Base-by-base conservation (phyloP, 2,329 filamentous ascomycete species). In the Ceratocystis variospora region DNA sequence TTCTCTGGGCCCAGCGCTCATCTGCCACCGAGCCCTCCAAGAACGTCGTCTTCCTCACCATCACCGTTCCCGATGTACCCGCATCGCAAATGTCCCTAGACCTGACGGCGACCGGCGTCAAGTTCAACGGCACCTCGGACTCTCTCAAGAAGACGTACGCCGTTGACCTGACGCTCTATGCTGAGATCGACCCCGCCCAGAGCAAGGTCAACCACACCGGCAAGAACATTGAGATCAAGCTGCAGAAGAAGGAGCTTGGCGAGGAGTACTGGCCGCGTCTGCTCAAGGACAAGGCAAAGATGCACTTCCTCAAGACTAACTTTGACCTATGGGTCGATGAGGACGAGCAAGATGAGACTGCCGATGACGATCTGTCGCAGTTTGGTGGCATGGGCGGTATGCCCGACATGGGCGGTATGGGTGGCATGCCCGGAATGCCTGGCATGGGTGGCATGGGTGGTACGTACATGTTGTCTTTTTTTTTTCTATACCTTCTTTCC, bases 271-370 rank as follows among this genome's bases (percentile, higher is more conserved):
- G 94, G 94, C 92, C 92, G 70, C 86, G 94, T 70, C 83, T 99
- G 73, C 83, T 96, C 75, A 96, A 96, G 86, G 89, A 93, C 68
- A 77, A 80, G 71, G 87, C 90, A 83, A 96, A 90, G 81, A 79
- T 89, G 66, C 94, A 97, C 80, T 99, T 91, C 84, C 79, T 99
- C 74, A 96, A 96, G 87, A 97, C 94, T 70, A 88, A 99, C 80
- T 99, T 99, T 73, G 92, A 96, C 81, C 96, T 96, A 88, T 96
- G 92, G 92, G 89, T 96, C 73, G 92, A 96, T 72, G 90, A 96
- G 84, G 92, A 99, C 75, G 94, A 99, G 84, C 94, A 99, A 81
- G 88, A 97, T 74, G 91, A 90, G 77, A 87, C 84, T 68, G 80
- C 84, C 62, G 91, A 96, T 66, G 92, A 96, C 76, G 92, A 96